Evolutionary conservation across 306 rosid genomes (phyloP).

Genomic region (Lotus japonicus): DNA sequence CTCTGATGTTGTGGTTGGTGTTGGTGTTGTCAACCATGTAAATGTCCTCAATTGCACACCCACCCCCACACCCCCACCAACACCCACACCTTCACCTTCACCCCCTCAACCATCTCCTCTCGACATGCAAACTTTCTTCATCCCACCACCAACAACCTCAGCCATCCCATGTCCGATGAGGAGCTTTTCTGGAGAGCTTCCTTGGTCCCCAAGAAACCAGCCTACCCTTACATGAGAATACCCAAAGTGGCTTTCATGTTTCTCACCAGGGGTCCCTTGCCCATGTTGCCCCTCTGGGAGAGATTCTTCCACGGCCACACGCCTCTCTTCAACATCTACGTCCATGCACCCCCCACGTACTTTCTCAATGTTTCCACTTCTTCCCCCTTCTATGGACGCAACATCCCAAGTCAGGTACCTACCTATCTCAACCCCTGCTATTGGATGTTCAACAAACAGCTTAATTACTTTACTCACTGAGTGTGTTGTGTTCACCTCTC

Average conservation of each 20-base stretch:
- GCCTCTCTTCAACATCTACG: slow-evolving; percentile 55
- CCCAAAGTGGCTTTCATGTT: slow-evolving; percentile 94
- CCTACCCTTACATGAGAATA: slow-evolving; percentile 42
- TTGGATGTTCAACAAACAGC: too few relatives aligned
- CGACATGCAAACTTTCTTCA: slow-evolving; percentile 21
- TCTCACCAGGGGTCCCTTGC: slow-evolving; percentile 82
- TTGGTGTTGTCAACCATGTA: not conserved
- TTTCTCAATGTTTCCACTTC: slow-evolving; percentile 42
- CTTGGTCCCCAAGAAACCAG: slow-evolving; percentile 41
- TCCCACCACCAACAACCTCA: slow-evolving; percentile 45
- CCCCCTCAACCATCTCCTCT: not conserved
- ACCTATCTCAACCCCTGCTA: too few relatives aligned
- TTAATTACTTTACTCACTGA: too few relatives aligned
- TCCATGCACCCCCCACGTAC: slow-evolving; percentile 61
- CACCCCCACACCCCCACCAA: not conserved
- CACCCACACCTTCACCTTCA: not conserved
- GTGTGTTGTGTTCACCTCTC: too few relatives aligned
- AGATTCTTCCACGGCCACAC: slow-evolving; percentile 65
- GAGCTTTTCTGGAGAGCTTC: slow-evolving; percentile 95
- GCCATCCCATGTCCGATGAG: slow-evolving; percentile 48
- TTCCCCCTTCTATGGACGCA: slow-evolving; percentile 54
- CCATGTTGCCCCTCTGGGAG: slow-evolving; percentile 86
- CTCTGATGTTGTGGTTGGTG: not conserved
- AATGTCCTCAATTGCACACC: not conserved
- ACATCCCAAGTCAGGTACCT: slow-evolving; percentile 79